Percentiles rank a stretch among this genome's conserved stretches.
phyloP scores from a whole-genome alignment of 1,284 basidiomycete genomes.

The Pyrrhoderma lamaoense region DNA sequence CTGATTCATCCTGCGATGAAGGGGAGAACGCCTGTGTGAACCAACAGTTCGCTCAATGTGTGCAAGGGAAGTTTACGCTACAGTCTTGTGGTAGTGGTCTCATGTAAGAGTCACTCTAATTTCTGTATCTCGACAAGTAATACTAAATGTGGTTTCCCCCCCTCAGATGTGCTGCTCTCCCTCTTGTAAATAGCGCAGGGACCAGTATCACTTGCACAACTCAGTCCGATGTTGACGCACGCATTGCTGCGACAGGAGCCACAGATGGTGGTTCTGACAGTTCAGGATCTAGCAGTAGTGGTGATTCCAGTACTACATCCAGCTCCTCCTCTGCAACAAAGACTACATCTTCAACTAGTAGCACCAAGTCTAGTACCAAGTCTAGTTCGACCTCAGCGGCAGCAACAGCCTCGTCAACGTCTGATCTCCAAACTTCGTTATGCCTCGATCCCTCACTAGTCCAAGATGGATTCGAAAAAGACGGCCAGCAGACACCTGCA shows the following conservation, averaged over 20 bases:
- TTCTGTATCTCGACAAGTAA: constrained; percentile 5
- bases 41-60: constrained; percentile 34
- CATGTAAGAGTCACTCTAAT: constrained; percentile 30
- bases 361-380: constrained; percentile 2
- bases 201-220: constrained; percentile 44
- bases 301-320: neutral
- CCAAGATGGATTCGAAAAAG: constrained; percentile 36
- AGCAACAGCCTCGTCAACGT: constrained; percentile 3
- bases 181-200: constrained; percentile 40
- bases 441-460: constrained; percentile 40
- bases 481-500: constrained; percentile 34
- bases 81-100: constrained; percentile 31
- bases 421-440: constrained; percentile 28
- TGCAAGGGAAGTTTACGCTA: constrained; percentile 30
- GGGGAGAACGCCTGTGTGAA: constrained; percentile 34
- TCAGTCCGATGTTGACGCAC: constrained; percentile 30
- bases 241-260: constrained; percentile 36
- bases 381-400: constrained; percentile 1
- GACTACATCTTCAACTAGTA: constrained; percentile 11
- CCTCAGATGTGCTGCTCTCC: constrained; percentile 36
- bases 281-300: constrained; percentile 4
- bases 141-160: neutral
- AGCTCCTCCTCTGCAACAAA: constrained; percentile 1
- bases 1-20: constrained; percentile 29
- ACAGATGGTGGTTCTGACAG: constrained; percentile 10